A percentile compares a stretch with the other conserved stretches of the same genome.
Conservation (phyloP, 2,329 filamentous ascomycete genomes). For the Hypocrella siamensis region DNA sequence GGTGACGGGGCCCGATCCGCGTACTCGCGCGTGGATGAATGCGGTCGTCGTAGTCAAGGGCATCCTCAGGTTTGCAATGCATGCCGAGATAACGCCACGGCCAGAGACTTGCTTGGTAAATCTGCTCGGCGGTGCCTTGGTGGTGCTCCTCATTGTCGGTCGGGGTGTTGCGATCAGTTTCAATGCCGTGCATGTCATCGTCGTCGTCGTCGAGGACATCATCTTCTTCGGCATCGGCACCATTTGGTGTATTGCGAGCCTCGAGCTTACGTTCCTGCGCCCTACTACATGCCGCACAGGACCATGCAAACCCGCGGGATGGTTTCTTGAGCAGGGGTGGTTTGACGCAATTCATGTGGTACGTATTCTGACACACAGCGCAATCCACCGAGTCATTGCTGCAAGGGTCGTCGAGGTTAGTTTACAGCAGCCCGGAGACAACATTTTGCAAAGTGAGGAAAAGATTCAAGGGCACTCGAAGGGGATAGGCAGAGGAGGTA, state of each 20-base stretch:
- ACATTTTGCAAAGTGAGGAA: neutral
- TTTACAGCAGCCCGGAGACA: neutral
- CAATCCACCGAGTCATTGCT: slow-evolving; percentile 94
- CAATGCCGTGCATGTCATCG: slow-evolving; percentile 39
- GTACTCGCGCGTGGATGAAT: slow-evolving; percentile 95
- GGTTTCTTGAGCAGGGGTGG: slow-evolving; percentile 90
- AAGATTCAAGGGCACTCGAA: neutral
- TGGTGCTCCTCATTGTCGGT: slow-evolving; percentile 41
- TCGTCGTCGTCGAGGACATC: slow-evolving; percentile 55
- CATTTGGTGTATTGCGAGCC: slow-evolving; percentile 68
- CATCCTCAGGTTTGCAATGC: slow-evolving; percentile 90
- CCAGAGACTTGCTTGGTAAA: slow-evolving; percentile 88
- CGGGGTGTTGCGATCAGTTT: slow-evolving; percentile 49
- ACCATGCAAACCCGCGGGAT: slow-evolving; percentile 94
- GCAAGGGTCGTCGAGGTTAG: slow-evolving; percentile 2
- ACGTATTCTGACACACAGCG: slow-evolving; percentile 85
- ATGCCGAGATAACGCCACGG: slow-evolving; percentile 91
- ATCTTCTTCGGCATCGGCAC: slow-evolving; percentile 55
- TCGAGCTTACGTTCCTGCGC: slow-evolving; percentile 90
- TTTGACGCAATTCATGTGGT: slow-evolving; percentile 96
- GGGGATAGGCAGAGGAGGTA: neutral
- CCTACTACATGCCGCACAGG: slow-evolving; percentile 86
- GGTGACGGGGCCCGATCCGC: slow-evolving; percentile 76
- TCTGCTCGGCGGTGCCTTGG: slow-evolving; percentile 64
- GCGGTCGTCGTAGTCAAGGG: slow-evolving; percentile 88